Conservation (phyloP, 768 basidiomycete species). For the Boletus rubescentipes region DNA sequence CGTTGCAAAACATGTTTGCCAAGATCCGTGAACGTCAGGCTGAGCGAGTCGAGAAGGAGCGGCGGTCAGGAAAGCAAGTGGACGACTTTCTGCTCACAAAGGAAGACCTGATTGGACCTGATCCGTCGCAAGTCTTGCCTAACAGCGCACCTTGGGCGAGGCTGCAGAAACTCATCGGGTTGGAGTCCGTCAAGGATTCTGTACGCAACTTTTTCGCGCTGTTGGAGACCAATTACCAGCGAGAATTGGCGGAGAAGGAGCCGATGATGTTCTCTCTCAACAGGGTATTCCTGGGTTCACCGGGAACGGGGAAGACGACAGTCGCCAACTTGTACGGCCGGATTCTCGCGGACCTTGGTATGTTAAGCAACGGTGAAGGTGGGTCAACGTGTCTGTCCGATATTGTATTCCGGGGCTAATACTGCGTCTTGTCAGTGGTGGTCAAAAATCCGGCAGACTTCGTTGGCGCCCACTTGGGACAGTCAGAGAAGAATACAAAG, state of each 20-base stretch:
- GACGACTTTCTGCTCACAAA: conserved; percentile 53
- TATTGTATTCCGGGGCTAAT: not conserved
- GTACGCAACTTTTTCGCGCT: conserved; percentile 48
- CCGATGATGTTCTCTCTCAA: conserved; percentile 58
- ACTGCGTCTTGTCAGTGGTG: conserved; percentile 42
- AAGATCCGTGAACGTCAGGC: conserved; percentile 55
- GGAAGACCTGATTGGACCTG: conserved; percentile 66
- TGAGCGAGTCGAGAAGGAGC: conserved; percentile 42
- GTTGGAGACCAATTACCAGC: conserved; percentile 54
- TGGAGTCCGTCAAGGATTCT: conserved; percentile 56
- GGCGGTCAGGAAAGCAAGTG: conserved; percentile 37
- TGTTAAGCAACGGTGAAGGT: conserved; percentile 78
- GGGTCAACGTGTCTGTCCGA: not conserved
- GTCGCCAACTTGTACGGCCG: conserved; percentile 69
- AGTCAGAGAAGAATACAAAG: conserved; percentile 65
- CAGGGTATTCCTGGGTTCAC: conserved; percentile 64
- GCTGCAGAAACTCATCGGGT: conserved; percentile 54
- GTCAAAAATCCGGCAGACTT: conserved; percentile 72
- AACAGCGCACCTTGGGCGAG: conserved; percentile 51
- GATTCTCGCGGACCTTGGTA: conserved; percentile 57
- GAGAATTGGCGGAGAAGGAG: conserved; percentile 56
- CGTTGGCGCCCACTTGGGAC: conserved; percentile 54
- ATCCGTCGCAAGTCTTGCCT: conserved; percentile 49
- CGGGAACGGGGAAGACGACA: conserved; percentile 73
- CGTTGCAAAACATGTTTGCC: conserved; percentile 51